phyloP scores from a whole-genome alignment of 768 basidiomycete genomes.

The Russula ochroleuca region DNA sequence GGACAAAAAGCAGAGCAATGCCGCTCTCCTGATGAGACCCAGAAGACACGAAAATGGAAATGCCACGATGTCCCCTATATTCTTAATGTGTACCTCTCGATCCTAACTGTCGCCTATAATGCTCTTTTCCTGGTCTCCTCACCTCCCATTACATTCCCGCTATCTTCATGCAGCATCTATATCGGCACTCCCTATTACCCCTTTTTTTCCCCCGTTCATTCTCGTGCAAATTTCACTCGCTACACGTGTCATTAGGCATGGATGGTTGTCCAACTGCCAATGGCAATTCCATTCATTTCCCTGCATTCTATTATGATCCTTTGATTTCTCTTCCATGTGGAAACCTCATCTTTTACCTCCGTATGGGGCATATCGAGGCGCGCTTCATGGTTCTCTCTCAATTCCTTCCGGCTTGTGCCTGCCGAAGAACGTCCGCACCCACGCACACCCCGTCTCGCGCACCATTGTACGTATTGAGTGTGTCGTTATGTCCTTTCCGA shows the following conservation, averaged over 20 bases:
- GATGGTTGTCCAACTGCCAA: conserved; percentile 2
- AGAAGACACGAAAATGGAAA: conserved; percentile 19
- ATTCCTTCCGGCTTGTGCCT: neutral
- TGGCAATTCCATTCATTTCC: conserved; percentile 4
- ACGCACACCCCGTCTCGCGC: neutral
- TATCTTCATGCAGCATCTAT: conserved; percentile 25
- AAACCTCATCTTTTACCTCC: neutral
- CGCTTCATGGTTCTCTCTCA: neutral
- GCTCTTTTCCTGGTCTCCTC: conserved; percentile 4
- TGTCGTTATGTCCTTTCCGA: neutral
- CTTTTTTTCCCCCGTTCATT: neutral
- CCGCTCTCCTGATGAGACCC: neutral
- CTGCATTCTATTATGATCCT: neutral
- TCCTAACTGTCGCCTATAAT: neutral
- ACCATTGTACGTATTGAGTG: conserved; percentile 2
- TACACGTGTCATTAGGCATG: neutral
- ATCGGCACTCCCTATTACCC: neutral
- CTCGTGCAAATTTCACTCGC: neutral
- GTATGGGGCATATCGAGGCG: conserved; percentile 3
- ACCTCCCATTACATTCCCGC: neutral
- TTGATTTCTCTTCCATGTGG: conserved; percentile 7
- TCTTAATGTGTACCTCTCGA: conserved; percentile 8
- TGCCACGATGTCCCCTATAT: conserved; percentile 12
- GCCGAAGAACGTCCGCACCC: neutral
- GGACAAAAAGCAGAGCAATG: neutral